Base-by-base conservation (phyloP, 805 yeast genomes). In the Nakazawaea pomicola region DNA sequence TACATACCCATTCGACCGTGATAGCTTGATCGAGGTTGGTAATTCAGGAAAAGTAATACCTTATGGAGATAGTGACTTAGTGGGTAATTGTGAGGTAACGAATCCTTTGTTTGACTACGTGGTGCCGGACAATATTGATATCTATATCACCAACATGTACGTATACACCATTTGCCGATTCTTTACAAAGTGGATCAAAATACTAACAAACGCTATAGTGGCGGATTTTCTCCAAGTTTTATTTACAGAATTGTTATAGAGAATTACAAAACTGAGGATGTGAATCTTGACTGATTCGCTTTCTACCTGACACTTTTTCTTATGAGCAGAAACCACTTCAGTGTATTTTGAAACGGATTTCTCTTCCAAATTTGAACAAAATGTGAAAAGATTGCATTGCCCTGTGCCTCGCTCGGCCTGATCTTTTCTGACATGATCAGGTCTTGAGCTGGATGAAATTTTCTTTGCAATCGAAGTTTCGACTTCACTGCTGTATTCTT, bases 181-280 rank as follows among this genome's bases (percentile, higher is more conserved):
- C 10, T 19, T 33, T 33, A 19, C 36, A 6, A 19, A 20, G 11
- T 11, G 17, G 7, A 17, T 16, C 4, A 23, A 15, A 11, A 19
- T 36, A 45, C 44, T 50, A 40, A 40, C 43, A 28, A n/a, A 28
- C 15, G 17, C 42, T 49, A 6, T 43, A 52, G 61, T 39, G 99
- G 98, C 37, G 98, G 98, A 12, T 89, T 85, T 58, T 86, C 98
- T 19, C 98, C 99, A 35, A 87, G 91, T 53, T 93, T 93, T 65
- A 84, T 93, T 41, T 93, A 93, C 63, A 81, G 99, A 63, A 84
- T 93, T 41, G 95, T 93, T 16, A 76, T 90, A 67, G 99, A 93
- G 62, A 88, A 91, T 63, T 93, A 93, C 62, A 83, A 84, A 61
- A 77, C 81, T 40, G 89, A 83, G 53, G 98, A 93, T 65, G 86